Conservation (phyloP, 805 yeast genomes). For the Teunomyces cretensis region DNA sequence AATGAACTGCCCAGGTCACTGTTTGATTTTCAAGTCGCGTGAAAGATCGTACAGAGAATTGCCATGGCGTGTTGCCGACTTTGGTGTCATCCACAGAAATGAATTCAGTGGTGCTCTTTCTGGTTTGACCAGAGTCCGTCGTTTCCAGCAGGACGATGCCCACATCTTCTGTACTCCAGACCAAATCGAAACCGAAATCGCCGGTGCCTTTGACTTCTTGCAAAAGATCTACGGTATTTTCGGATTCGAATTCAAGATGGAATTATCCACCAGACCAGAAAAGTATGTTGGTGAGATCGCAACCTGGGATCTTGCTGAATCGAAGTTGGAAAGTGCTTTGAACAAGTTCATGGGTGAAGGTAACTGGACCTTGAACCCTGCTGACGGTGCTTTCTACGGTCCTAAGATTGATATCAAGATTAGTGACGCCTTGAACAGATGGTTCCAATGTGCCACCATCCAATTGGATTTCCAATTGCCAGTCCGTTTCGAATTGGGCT, state of each 20-base stretch:
- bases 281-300: conserved; percentile 91
- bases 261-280: conserved; percentile 95
- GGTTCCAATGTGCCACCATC: conserved; percentile 99
- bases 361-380: conserved; percentile 91
- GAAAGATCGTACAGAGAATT: conserved; percentile 95
- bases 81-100: conserved; percentile 95
- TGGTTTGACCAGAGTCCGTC: conserved; percentile 89
- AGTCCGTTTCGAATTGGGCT: conserved; percentile 85
- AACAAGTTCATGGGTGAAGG: conserved; percentile 76
- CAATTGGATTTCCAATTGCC: conserved; percentile 99
- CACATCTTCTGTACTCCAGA: conserved; percentile 94
- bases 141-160: conserved; percentile 99
- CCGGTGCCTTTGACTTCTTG: conserved; percentile 81
- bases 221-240: conserved; percentile 84
- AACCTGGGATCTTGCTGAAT: conserved; percentile 92
- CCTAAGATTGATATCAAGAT: conserved; percentile 96
- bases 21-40: conserved; percentile 85
- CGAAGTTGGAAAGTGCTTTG: conserved; percentile 77
- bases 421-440: conserved; percentile 90
- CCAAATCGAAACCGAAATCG: conserved; percentile 85
- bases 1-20: conserved; percentile 91
- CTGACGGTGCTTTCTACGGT: conserved; percentile 96
- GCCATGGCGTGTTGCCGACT: conserved; percentile 99
- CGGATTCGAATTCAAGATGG: conserved; percentile 95
- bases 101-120: conserved; percentile 95